Conservation (phyloP, 2,329 filamentous ascomycete genomes). For the Alternaria ethzedia region DNA sequence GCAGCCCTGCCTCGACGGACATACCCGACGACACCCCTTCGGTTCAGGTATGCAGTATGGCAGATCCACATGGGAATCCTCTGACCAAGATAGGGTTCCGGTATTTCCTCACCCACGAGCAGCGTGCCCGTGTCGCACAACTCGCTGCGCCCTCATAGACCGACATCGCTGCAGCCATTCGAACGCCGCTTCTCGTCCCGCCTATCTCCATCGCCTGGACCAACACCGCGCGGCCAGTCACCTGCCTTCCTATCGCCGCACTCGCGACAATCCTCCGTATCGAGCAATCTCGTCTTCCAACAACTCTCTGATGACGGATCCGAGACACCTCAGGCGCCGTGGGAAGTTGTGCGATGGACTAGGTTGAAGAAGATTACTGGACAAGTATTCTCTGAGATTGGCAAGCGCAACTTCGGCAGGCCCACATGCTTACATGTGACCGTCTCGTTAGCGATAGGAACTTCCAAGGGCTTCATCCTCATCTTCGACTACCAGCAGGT, state of each 20-base stretch:
- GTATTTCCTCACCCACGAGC: conserved; percentile 70
- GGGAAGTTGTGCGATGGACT: conserved; percentile 98
- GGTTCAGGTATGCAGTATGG: conserved; percentile 66
- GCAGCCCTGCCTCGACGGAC: conserved; percentile 75
- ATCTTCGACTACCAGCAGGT: conserved; percentile 98
- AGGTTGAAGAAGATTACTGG: conserved; percentile 86
- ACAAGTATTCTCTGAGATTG: conserved; percentile 90
- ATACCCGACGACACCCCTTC: conserved; percentile 86
- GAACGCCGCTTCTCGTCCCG: conserved; percentile 93
- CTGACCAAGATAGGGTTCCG: conserved; percentile 55
- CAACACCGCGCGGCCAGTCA: conserved; percentile 71
- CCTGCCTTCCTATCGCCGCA: conserved; percentile 78
- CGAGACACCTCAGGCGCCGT: conserved; percentile 76
- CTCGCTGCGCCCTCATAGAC: conserved; percentile 74
- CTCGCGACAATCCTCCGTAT: conserved; percentile 80
- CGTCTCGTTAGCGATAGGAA: conserved; percentile 86
- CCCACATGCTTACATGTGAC: conserved; percentile 91
- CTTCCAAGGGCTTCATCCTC: conserved; percentile 90
- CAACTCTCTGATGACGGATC: conserved; percentile 59
- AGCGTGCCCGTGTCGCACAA: conserved; percentile 73
- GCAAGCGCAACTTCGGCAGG: conserved; percentile 88
- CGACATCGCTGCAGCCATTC: conserved; percentile 88
- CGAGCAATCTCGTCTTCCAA: conserved; percentile 69
- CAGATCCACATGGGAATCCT: conserved; percentile 15
- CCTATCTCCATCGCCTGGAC: conserved; percentile 66